These are phyloP conservation scores for Fistulinella cinereoalba DNA, from an alignment of 1,284 basidiomycete species.

Conservation along the genomic window DNA sequence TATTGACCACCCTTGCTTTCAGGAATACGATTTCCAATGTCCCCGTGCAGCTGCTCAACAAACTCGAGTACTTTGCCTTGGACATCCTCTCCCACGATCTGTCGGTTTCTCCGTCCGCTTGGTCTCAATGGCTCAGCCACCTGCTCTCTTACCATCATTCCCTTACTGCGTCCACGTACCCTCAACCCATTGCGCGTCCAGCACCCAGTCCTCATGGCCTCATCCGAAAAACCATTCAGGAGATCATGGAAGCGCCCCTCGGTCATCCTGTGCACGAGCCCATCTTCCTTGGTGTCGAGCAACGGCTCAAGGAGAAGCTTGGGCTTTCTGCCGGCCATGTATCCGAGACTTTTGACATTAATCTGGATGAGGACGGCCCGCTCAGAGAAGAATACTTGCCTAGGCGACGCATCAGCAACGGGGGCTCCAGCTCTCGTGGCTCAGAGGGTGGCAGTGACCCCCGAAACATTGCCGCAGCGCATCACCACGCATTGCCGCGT, in stretches of 20 bases:
- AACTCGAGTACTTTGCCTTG: slow-evolving; percentile 64
- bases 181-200: slow-evolving; percentile 77
- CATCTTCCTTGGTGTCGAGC: slow-evolving; percentile 67
- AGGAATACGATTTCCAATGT: slow-evolving; percentile 80
- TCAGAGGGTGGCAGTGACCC: slow-evolving; percentile 2
- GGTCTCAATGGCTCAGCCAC: slow-evolving; percentile 68
- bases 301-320: slow-evolving; percentile 50
- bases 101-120: slow-evolving; percentile 57
- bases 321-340: slow-evolving; percentile 41
- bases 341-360: slow-evolving; percentile 59
- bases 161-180: slow-evolving; percentile 52
- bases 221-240: slow-evolving; percentile 66
- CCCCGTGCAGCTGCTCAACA: slow-evolving; percentile 65
- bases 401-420: slow-evolving; percentile 48
- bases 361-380: slow-evolving; percentile 78
- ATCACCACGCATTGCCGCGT: slow-evolving; percentile 26
- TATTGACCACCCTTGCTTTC: slow-evolving; percentile 5
- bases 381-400: slow-evolving; percentile 77
- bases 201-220: slow-evolving; percentile 65
- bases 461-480: not conserved
- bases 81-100: slow-evolving; percentile 69
- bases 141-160: slow-evolving; percentile 62
- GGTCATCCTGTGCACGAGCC: slow-evolving; percentile 48
- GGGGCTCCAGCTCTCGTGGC: slow-evolving; percentile 5
- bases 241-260: slow-evolving; percentile 52